Base-by-base conservation (phyloP, 1,284 basidiomycete species). In the Moesziomyces parantarcticus region DNA sequence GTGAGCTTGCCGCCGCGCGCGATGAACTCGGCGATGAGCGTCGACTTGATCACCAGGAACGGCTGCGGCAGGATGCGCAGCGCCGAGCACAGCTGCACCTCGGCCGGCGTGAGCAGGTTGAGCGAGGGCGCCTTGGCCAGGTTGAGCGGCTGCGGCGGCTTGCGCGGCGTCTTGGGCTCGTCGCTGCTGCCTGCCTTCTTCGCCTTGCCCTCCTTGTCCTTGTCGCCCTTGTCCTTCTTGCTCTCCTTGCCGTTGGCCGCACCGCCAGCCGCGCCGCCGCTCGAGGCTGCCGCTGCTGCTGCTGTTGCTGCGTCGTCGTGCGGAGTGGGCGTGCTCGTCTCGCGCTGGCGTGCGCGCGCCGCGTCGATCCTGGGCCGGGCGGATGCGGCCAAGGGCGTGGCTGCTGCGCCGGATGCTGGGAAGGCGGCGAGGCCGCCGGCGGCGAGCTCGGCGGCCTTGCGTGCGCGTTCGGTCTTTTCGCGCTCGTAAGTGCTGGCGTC, bases 41-140 rank as follows among this genome's bases (percentile, higher is more conserved):
- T 75, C 68, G 77, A 68, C 55, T 83, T 83, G 65, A 83, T 78
- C 50, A 81, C 45, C 58, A 83, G 62, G 56, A 77, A 83, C 1
- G 80, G 75, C 50, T 76, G 71, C 6, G 82, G 82, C n/a, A 77
- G 55, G 60, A 83, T 81, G 18, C 81, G 76, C 44, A 79, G 60
- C 21, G 65, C 60, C 16, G 81, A 80, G 52, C 81, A 83, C 41
- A 81, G 68, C 47, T 76, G 71, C 52, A 73, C 72, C 57, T 83
- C 82, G 32, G 66, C 66, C 18, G 64, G 52, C 22, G 79, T 77
- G 23, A 82, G 78, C 50, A 83, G 68, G 53, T 79, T 60, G 32
- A 83, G 76, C 16, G 75, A 77, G 0, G 81, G 80, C 23, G 76
- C 70, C 29, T 54, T 61, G 25, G 78, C 77, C 32, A 83, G 60